These are phyloP conservation scores for Mucor lusitanicus DNA, from an alignment of 371 early-diverging fungal genomes.

Conservation along the genomic window DNA sequence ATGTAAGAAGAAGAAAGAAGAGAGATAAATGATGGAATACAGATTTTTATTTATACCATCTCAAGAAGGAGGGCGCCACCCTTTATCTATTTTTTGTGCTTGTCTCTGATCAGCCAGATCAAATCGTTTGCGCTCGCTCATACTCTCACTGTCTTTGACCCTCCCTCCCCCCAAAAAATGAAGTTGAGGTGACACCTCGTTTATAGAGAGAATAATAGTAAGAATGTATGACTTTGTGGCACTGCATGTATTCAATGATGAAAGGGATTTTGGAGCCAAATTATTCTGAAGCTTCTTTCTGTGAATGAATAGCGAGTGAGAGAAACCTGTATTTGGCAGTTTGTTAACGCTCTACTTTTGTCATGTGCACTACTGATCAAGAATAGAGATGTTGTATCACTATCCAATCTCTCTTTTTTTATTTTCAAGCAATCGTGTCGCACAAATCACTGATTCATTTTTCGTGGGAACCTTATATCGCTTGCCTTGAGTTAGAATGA, in stretches of 20 bases:
- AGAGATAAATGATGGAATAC: background rate
- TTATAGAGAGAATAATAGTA: background rate
- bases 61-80: background rate
- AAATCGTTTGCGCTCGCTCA: background rate
- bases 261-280: background rate
- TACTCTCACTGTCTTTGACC: background rate
- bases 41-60: background rate
- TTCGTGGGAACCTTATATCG: conserved; percentile 1
- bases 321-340: background rate
- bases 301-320: background rate
- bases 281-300: background rate
- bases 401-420: background rate
- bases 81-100: background rate
- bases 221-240: background rate
- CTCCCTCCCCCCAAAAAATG: background rate
- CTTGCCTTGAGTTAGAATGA: background rate
- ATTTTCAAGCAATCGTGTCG: background rate
- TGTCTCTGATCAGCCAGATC: background rate
- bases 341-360: background rate
- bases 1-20: background rate
- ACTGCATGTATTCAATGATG: background rate
- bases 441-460: background rate
- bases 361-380: conserved; percentile 1
- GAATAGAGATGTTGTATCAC: background rate
- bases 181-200: background rate